phyloP scores from a whole-genome alignment of 371 early-diverging fungal species.

The Rhizomucor miehei region DNA sequence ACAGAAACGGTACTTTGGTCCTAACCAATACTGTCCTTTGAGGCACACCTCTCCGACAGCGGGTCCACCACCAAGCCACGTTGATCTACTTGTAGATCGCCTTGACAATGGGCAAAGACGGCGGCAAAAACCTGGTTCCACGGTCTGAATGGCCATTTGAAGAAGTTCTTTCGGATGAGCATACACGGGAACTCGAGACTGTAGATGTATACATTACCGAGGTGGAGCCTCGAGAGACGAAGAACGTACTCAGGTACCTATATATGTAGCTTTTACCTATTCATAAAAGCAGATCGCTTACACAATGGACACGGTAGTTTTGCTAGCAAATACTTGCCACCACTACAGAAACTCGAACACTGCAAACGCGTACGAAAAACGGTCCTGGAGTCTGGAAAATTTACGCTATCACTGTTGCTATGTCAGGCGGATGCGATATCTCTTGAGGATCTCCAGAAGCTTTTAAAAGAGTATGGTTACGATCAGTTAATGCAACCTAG shows the following conservation, averaged over 20 bases:
- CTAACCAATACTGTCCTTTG: too few relatives aligned
- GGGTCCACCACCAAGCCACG: slow-evolving; percentile 13
- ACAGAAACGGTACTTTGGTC: too few relatives aligned
- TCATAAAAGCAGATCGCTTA: too few relatives aligned
- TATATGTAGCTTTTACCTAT: neutral
- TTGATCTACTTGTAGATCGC: neutral
- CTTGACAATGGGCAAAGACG: slow-evolving; percentile 1
- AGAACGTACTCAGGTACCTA: slow-evolving; percentile 42
- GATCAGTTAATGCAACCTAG: slow-evolving; percentile 13
- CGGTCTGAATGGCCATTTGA: slow-evolving; percentile 39
- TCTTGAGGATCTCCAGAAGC: slow-evolving; percentile 7
- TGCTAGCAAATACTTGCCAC: slow-evolving; percentile 34
- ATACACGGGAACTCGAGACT: slow-evolving; percentile 35
- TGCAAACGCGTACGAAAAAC: slow-evolving; percentile 33
- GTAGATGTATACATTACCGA: slow-evolving; percentile 32
- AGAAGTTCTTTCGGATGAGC: slow-evolving; percentile 40
- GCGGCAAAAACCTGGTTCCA: slow-evolving; percentile 15
- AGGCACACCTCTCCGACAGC: too few relatives aligned
- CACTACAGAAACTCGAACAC: slow-evolving; percentile 36
- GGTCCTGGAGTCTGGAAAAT: slow-evolving; percentile 7
- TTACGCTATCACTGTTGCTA: slow-evolving; percentile 12
- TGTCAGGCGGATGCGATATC: slow-evolving; percentile 21
- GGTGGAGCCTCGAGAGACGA: slow-evolving; percentile 42
- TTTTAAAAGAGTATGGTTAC: slow-evolving; percentile 16
- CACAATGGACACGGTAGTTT: too few relatives aligned